phyloP scores from a whole-genome alignment of 495 filamentous ascomycete genomes.

The Podospora comata region DNA sequence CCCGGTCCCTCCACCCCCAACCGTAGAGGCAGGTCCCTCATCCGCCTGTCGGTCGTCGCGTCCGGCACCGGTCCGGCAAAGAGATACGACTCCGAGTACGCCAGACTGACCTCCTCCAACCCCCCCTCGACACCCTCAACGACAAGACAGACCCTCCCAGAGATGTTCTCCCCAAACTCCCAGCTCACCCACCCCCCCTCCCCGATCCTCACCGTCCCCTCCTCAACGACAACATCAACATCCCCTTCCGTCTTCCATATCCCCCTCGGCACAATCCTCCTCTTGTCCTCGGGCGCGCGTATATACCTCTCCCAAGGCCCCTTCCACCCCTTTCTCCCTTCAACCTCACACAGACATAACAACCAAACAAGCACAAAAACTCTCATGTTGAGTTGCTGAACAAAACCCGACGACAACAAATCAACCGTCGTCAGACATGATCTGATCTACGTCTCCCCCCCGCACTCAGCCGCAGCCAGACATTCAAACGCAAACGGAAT shows the following conservation, averaged over 20 bases:
- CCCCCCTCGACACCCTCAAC: constrained; percentile 24
- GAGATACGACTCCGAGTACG: constrained; percentile 39
- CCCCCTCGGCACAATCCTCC: constrained; percentile 24
- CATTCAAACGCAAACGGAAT: constrained; percentile 1
- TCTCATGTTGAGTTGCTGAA: not conserved
- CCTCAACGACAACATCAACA: constrained; percentile 15
- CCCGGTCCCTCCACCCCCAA: constrained; percentile 25
- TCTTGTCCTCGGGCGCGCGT: constrained; percentile 34
- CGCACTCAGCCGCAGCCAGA: not conserved
- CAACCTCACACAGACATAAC: not conserved
- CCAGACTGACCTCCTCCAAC: constrained; percentile 28
- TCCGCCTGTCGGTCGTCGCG: constrained; percentile 33
- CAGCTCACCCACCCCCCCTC: constrained; percentile 36
- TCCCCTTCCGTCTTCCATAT: constrained; percentile 28
- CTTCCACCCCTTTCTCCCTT: constrained; percentile 6
- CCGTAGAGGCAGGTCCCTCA: constrained; percentile 33
- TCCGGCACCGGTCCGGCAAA: constrained; percentile 34
- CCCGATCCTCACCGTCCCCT: constrained; percentile 23
- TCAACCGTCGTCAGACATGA: not conserved
- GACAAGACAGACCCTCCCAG: constrained; percentile 33
- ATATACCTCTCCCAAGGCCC: constrained; percentile 40
- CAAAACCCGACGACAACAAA: too few species aligned
- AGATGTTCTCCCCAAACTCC: constrained; percentile 42
- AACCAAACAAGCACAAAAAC: not conserved
- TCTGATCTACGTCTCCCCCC: not conserved